These are phyloP conservation scores for Tricharina praecox DNA, from an alignment of 495 filamentous ascomycete species.

Conservation along the genomic window DNA sequence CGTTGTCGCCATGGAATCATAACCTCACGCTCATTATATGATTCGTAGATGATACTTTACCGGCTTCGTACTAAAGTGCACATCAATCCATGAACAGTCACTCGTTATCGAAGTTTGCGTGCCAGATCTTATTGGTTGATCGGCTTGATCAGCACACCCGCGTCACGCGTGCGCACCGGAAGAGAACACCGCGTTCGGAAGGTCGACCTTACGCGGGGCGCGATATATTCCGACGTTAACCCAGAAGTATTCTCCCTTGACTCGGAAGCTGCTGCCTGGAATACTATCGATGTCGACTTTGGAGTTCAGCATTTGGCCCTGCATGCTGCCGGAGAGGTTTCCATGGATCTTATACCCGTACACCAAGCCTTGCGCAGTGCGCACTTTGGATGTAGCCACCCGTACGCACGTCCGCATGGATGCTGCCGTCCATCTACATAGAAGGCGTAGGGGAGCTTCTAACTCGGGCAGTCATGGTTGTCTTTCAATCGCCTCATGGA, in stretches of 20 bases:
- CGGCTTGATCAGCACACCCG: too few relatives aligned
- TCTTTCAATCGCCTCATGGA: not conserved
- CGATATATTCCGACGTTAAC: slow-evolving; percentile 44
- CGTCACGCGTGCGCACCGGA: slow-evolving; percentile 29
- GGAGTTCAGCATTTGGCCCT: slow-evolving; percentile 44
- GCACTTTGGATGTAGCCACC: slow-evolving; percentile 41
- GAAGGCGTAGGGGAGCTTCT: slow-evolving; percentile 32
- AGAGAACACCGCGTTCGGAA: slow-evolving; percentile 38
- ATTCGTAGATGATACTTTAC: too few relatives aligned
- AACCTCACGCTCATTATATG: too few relatives aligned
- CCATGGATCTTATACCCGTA: slow-evolving; percentile 43
- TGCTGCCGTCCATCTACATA: slow-evolving; percentile 39
- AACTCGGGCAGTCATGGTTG: not conserved
- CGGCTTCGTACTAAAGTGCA: too few relatives aligned
- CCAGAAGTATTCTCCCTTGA: slow-evolving; percentile 31
- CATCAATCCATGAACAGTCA: too few relatives aligned
- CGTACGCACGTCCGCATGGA: slow-evolving; percentile 39
- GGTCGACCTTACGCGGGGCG: slow-evolving; percentile 38
- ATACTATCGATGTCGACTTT: slow-evolving; percentile 39
- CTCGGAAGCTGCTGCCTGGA: slow-evolving; percentile 38
- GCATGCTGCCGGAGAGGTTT: slow-evolving; percentile 37
- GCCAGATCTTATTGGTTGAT: too few relatives aligned
- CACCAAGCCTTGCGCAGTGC: slow-evolving; percentile 37
- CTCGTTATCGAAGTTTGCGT: too few relatives aligned
- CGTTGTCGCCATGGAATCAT: too few relatives aligned